Percentiles rank a stretch among this genome's conserved stretches.
phyloP scores from a whole-genome alignment of 345 rosid species.

The Toxicodendron radicans region DNA sequence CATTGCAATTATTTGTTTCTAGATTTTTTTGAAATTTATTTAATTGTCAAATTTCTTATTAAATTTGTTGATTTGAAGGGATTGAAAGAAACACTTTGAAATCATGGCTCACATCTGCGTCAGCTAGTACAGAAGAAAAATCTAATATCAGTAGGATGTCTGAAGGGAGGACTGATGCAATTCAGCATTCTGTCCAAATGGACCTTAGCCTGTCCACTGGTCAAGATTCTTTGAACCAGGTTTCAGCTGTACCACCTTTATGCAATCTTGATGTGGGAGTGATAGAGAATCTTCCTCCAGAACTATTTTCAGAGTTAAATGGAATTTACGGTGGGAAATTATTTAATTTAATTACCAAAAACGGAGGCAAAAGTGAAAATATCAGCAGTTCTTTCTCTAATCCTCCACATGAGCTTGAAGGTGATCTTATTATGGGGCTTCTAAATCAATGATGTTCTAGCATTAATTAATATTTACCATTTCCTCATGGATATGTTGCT shows the following conservation, averaged over 20 bases:
- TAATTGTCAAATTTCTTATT: constrained; percentile 12
- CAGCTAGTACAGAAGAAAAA: constrained; percentile 40
- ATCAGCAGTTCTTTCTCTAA: constrained; percentile 19
- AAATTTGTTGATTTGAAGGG: constrained; percentile 33
- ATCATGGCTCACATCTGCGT: constrained; percentile 71
- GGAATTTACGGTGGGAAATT: constrained; percentile 76
- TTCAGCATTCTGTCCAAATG: no score
- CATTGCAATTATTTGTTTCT: constrained; percentile 2
- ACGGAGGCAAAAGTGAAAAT: constrained; percentile 39
- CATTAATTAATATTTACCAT: constrained; percentile 1
- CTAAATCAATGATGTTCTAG: neutral
- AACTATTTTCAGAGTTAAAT: constrained; percentile 77
- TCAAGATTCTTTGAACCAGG: constrained; percentile 32
- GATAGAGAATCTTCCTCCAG: constrained; percentile 80
- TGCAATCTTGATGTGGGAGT: constrained; percentile 79
- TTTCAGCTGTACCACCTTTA: constrained; percentile 56
- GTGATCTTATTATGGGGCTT: constrained; percentile 32
- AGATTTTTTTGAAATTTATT: constrained; percentile 3
- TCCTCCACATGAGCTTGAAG: constrained; percentile 27
- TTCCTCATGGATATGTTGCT: constrained; percentile 14
- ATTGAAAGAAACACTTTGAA: constrained; percentile 48
- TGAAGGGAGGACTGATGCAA: constrained; percentile 14
- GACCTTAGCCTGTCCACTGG: constrained; percentile 28
- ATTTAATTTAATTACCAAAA: constrained; percentile 53
- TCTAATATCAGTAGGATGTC: constrained; percentile 21